phyloP scores from a whole-genome alignment of 2,329 filamentous ascomycete species.

The Botryosphaeria dothidea region DNA sequence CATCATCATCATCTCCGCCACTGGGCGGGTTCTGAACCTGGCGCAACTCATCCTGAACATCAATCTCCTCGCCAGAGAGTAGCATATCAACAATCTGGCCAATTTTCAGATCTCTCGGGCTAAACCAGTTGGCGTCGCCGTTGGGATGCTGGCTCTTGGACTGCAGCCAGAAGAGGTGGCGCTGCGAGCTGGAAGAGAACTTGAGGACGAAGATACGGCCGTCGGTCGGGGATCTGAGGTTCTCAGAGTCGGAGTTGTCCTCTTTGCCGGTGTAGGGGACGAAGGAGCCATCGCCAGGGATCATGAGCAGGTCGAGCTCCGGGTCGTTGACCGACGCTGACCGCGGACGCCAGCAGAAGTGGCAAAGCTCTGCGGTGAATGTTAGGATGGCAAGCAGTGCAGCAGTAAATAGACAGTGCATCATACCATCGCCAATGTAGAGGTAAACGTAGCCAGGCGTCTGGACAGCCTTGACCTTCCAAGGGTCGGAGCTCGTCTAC shows the following conservation, averaged over 20 bases:
- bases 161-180: conserved; percentile 95
- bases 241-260: conserved; percentile 53
- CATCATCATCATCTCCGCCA: conserved; percentile 61
- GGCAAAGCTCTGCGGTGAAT: conserved; percentile 69
- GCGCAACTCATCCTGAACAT: conserved; percentile 70
- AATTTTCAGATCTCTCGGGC: conserved; percentile 80
- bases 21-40: conserved; percentile 54
- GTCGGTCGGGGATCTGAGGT: conserved; percentile 68
- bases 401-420: background rate
- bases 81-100: conserved; percentile 83
- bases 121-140: conserved; percentile 76
- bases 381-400: conserved; percentile 11
- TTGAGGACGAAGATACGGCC: conserved; percentile 92
- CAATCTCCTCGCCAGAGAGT: conserved; percentile 84
- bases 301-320: conserved; percentile 89
- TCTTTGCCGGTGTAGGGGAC: conserved; percentile 66
- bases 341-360: conserved; percentile 96
- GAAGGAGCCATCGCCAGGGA: conserved; percentile 86
- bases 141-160: conserved; percentile 76
- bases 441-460: conserved; percentile 88
- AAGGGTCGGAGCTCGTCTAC: conserved; percentile 54
- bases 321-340: conserved; percentile 68
- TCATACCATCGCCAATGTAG: conserved; percentile 80
- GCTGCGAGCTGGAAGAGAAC: conserved; percentile 87
- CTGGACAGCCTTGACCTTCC: conserved; percentile 71